Evolutionary conservation across 352 stramenopile genomes (phyloP), one percentile per base, ranked within the genome.

Genomic region (Elongisporangium prolatum): DNA sequence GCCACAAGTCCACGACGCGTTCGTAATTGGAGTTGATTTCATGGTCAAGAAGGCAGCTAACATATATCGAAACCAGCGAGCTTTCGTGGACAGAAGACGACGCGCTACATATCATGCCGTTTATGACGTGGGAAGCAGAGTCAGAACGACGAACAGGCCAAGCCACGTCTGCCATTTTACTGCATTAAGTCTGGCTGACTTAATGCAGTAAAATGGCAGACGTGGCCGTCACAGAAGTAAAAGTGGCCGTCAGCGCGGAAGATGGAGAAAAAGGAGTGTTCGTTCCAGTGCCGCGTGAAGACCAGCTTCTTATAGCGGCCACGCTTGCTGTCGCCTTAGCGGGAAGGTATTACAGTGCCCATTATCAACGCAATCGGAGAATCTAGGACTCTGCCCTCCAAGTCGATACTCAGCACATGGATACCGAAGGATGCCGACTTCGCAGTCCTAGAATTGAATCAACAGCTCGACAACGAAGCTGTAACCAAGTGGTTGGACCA

Each of bases 361-460:
- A 28, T 69, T 2, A 6, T 73, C 14, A 72, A 62, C 9, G 21
- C 68, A 2, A 25, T 61, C 3, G 66, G 58, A 5, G 40, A 24
- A 18, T 20, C 0, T 16, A 59, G n/a, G 57, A 62, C 59, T 16
- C 52, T 67, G 1, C 64, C 64, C 1, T 14, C 13, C 6, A 53
- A 60, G 20, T 50, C n/a, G 47, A 64, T 34, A 6, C 20, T 71
- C 0, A 59, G 64, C 2, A 52, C 34, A 11, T 66, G 63, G 54
- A 21, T 70, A 14, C 63, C 58, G 5, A 14, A 61, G 3, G 28
- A 55, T 0, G n/a, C 48, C 0, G 63, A 61, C 17, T 21, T 69
- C 21, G 20, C 63, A 21, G 17, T 64, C 16, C 20, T 68, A 21
- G 21, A 48, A 22, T 11, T 60, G 37, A 56, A 59, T 16, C 38